Evolutionary conservation across 2,329 filamentous ascomycete species (phyloP), one percentile per base, ranked within the genome.

Genomic region (Fusarium protoensiforme): DNA sequence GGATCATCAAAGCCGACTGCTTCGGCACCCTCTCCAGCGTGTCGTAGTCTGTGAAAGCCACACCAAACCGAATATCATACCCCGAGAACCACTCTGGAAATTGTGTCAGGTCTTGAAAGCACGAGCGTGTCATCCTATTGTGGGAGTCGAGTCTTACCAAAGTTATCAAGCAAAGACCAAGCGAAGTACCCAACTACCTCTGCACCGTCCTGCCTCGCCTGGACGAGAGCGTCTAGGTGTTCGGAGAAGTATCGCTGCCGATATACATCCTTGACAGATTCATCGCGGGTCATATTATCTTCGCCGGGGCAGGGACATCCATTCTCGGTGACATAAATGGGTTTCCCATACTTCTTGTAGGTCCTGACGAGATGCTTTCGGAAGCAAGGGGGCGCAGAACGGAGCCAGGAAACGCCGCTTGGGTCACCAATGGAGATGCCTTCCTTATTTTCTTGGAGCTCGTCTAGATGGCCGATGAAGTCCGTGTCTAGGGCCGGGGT

Each of bases 151-250:
- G 46, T 7, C 67, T 46, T 41, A 67, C 65, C 65, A 18, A 53
- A 67, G 11, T 63, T 67, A 27, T 67, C 65, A 59, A 67, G 59
- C 13, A 67, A n/a, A 2, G 51, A 59, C 65, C 51, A 63, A 13
- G 27, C 65, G 16, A 53, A 67, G 24, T 67, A 67, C 7, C 59
- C 65, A 4, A 41, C 33, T 3, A 67, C 53, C n/a, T 53, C 27
- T 13, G 56, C 22, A 10, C 41, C 54, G 18, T 67, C 65, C 27
- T 66, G 61, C 10, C 63, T 67, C 1, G 65, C 59, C 8, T 18
- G 11, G 8, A n/a, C 16, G 13, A 41, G 16, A 41, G 38, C 38
- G 38, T 41, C 38, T 6, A 41, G 38, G 5, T 41, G 20, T 14
- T 18, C 7, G 4, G 14, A 14, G 8, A 41, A 41, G 20, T 41